A percentile compares a stretch with the other conserved stretches of the same genome.
These are phyloP conservation scores for Noccaea bulbosa DNA, from an alignment of 345 rosid species.

Conservation along the genomic window DNA sequence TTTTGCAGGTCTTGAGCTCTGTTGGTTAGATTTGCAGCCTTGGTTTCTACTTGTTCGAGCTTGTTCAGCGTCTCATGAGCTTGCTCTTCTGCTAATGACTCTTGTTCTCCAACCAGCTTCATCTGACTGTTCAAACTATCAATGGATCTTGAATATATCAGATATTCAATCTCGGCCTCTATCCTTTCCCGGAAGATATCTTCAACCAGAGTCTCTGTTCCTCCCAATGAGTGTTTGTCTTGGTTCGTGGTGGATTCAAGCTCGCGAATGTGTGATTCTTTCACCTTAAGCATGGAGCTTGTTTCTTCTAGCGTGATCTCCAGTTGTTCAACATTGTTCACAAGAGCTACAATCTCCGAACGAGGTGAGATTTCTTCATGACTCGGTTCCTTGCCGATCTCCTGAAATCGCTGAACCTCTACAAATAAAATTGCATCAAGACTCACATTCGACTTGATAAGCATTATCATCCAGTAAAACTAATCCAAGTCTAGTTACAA, in stretches of 20 bases:
- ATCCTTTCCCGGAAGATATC: conserved; percentile 66
- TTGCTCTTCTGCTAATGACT: conserved; percentile 51
- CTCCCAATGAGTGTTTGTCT: conserved; percentile 11
- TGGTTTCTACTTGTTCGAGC: conserved; percentile 53
- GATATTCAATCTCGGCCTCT: conserved; percentile 81
- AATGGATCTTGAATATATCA: conserved; percentile 53
- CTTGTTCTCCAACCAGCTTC: conserved; percentile 47
- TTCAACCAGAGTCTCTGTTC: conserved; percentile 60
- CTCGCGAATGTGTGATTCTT: conserved; percentile 59
- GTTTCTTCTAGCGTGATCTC: conserved; percentile 60
- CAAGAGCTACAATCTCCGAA: conserved; percentile 42
- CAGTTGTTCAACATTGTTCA: conserved; percentile 52
- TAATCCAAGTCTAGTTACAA: conserved; percentile 4
- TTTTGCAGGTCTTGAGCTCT: conserved; percentile 56
- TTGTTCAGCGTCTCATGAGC: conserved; percentile 42
- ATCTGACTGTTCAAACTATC: conserved; percentile 50
- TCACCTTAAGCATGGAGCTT: conserved; percentile 49
- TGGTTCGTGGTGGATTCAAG: conserved; percentile 54
- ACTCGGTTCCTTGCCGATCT: conserved; percentile 52
- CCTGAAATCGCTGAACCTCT: conserved; percentile 61
- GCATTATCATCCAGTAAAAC: neutral
- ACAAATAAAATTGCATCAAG: conserved; percentile 36
- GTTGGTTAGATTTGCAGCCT: conserved; percentile 51
- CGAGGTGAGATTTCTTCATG: conserved; percentile 45
- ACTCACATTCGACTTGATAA: neutral